phyloP scores from a whole-genome alignment of 2,329 filamentous ascomycete species.

The Aspergillus sojae region DNA sequence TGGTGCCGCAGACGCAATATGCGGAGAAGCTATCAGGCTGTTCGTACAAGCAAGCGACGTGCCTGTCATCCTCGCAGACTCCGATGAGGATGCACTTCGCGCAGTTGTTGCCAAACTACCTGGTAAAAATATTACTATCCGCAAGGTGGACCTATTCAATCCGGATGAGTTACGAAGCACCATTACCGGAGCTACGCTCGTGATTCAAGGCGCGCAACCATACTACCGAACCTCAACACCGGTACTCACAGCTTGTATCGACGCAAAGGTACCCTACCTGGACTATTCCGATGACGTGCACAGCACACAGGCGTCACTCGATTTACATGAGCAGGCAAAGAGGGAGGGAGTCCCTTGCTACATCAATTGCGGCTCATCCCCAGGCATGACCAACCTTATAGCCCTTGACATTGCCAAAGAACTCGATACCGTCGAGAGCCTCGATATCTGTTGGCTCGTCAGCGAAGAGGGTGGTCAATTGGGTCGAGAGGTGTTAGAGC shows the following conservation, averaged over 20 bases:
- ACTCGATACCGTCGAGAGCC: not conserved
- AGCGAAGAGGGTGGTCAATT: not conserved
- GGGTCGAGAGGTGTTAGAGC: not conserved
- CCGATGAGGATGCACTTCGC: not conserved
- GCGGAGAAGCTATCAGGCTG: not conserved
- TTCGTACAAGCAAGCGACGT: not conserved
- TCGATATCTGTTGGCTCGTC: not conserved
- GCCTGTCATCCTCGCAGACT: not conserved
- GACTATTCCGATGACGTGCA: not conserved
- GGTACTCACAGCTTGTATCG: not conserved
- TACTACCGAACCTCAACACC: not conserved
- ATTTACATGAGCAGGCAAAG: not conserved
- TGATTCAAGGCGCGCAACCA: not conserved
- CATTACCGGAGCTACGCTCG: not conserved
- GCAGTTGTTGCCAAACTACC: not conserved
- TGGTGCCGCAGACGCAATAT: not conserved
- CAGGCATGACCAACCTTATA: not conserved
- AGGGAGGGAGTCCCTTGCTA: not conserved
- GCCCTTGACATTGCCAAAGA: not conserved
- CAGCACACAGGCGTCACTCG: not conserved
- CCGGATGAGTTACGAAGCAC: not conserved
- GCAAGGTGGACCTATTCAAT: not conserved
- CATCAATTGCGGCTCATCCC: not conserved
- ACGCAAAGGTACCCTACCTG: not conserved
- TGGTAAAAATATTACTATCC: not conserved